These are phyloP conservation scores for Fusarium bactridioides DNA, from an alignment of 2,329 filamentous ascomycete genomes.

Conservation along the genomic window DNA sequence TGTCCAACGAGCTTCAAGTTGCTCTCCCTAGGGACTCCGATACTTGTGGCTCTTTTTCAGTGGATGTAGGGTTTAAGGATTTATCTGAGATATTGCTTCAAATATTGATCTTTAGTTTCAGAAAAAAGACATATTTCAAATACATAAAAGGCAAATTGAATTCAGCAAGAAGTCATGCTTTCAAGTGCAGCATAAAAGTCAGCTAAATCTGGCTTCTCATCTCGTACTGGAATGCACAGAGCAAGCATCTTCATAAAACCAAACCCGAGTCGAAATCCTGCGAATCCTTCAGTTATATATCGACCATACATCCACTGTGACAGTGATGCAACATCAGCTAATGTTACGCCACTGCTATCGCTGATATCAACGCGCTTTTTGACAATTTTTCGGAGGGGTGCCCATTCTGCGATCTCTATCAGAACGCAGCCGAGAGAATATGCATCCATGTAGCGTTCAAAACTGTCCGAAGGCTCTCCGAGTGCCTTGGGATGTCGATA, in stretches of 20 bases:
- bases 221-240: background rate
- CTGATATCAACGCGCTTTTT: background rate
- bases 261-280: background rate
- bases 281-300: background rate
- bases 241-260: background rate
- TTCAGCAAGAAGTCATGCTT: background rate
- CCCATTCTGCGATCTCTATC: background rate
- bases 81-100: background rate
- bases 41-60: background rate
- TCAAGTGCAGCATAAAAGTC: background rate
- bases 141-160: background rate
- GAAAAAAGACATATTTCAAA: no score
- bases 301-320: background rate
- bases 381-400: background rate
- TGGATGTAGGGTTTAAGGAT: background rate
- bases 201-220: background rate
- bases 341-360: background rate
- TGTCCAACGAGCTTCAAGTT: background rate
- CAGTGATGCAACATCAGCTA: background rate
- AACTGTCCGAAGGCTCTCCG: background rate
- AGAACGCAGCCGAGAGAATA: background rate
- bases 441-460: background rate
- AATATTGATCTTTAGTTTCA: background rate
- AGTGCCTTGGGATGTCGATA: background rate
- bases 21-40: rapidly evolving